A percentile compares a stretch with the other conserved stretches of the same genome.
phyloP scores from a whole-genome alignment of 2,329 filamentous ascomycete species.

The Botrytis deweyae region DNA sequence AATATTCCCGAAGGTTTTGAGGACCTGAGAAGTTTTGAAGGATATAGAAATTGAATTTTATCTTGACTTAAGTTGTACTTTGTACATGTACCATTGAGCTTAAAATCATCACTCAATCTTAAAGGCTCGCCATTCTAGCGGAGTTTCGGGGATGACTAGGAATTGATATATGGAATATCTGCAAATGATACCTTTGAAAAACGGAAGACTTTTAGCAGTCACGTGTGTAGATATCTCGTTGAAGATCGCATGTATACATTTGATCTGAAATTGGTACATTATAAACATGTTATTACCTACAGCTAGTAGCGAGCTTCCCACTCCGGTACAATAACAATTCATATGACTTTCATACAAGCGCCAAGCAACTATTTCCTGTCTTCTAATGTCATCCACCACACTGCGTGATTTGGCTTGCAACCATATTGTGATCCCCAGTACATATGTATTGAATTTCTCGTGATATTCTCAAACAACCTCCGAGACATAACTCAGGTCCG shows the following conservation, averaged over 20 bases:
- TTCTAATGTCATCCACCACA: background rate
- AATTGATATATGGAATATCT: rapidly evolving
- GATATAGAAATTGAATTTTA: background rate
- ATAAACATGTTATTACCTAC: background rate
- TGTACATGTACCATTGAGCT: rapidly evolving
- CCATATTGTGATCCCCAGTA: rapidly evolving
- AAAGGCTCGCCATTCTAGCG: rapidly evolving
- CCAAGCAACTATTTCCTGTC: background rate
- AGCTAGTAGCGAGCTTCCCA: background rate
- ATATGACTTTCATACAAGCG: background rate
- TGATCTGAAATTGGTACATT: background rate
- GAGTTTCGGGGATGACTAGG: rapidly evolving
- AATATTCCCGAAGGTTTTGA: rapidly evolving
- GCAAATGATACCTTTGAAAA: background rate
- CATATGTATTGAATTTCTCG: background rate
- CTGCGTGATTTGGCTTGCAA: background rate
- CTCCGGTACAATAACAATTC: background rate
- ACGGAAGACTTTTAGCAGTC: background rate
- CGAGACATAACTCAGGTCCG: background rate
- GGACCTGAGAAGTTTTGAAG: background rate
- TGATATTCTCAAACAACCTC: rapidly evolving
- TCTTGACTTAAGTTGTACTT: rapidly evolving
- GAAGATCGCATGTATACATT: background rate
- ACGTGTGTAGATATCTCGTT: background rate
- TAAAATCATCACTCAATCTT: rapidly evolving